These are phyloP conservation scores for Leptographium flavum DNA, from an alignment of 2,329 filamentous ascomycete species.

Conservation along the genomic window DNA sequence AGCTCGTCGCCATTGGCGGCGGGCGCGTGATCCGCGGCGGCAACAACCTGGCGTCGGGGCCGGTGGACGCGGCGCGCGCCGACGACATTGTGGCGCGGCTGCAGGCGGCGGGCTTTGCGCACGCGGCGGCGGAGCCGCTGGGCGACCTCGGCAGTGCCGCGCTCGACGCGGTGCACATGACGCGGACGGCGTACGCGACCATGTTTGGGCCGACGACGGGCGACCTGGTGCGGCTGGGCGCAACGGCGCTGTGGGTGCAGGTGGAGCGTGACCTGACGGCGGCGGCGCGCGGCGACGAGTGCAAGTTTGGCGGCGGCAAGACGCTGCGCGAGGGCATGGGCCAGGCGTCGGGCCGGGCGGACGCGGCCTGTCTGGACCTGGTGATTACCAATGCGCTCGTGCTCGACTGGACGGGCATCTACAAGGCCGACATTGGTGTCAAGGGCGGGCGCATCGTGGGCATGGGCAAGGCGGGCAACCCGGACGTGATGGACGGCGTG, in stretches of 20 bases:
- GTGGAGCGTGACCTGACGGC: conserved; percentile 72
- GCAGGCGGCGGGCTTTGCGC: conserved; percentile 62
- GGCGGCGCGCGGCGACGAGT: conserved; percentile 71
- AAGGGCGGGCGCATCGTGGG: conserved; percentile 75
- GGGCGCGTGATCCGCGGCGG: conserved; percentile 69
- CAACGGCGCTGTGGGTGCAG: conserved; percentile 78
- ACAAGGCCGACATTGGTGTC: conserved; percentile 92
- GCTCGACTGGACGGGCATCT: conserved; percentile 83
- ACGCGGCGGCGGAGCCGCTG: conserved; percentile 46
- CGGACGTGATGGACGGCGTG: conserved; percentile 92
- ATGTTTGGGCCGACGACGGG: conserved; percentile 94
- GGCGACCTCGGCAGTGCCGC: conserved; percentile 40
- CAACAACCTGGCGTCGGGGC: conserved; percentile 63
- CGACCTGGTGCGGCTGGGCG: conserved; percentile 67
- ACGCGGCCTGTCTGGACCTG: conserved; percentile 63
- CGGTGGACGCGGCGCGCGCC: conserved; percentile 47
- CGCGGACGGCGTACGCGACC: conserved; percentile 60
- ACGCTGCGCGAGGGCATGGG: conserved; percentile 92
- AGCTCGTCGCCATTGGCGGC: conserved; percentile 77
- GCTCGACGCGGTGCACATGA: conserved; percentile 54
- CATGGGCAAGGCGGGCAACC: conserved; percentile 90
- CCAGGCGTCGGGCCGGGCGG: conserved; percentile 64
- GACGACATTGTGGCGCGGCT: conserved; percentile 55
- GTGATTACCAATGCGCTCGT: conserved; percentile 84
- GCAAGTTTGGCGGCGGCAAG: conserved; percentile 90